These are phyloP conservation scores for Prunus persica DNA, from an alignment of 306 rosid genomes.

Conservation along the genomic window Prunus_persica_NCBIv2 NC_034013.1:17254501-17255000, in stretches of 20 bases:
- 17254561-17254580: constrained; percentile 96
- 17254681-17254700: background rate
- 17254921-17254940: constrained; percentile 8
- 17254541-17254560: constrained; percentile 82
- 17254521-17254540: constrained; percentile 74
- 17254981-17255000: background rate
- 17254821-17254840: constrained; percentile 85
- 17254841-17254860: constrained; percentile 88
- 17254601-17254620: constrained; percentile 54
- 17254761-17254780: constrained; percentile 80
- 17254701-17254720: background rate
- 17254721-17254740: constrained; percentile 3
- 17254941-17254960: background rate
- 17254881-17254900: constrained; percentile 28
- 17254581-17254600: constrained; percentile 77
- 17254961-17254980: background rate
- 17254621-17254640: constrained; percentile 15
- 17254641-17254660: background rate
- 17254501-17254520: constrained; percentile 72
- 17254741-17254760: constrained; percentile 83
- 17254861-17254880: constrained; percentile 41
- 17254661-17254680: background rate
- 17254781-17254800: constrained; percentile 96
- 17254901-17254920: constrained; percentile 21
- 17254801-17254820: constrained; percentile 97